These are phyloP conservation scores for Leishmania arabica DNA, from an alignment of 208 protist genomes.

Conservation along the genomic window DNA sequence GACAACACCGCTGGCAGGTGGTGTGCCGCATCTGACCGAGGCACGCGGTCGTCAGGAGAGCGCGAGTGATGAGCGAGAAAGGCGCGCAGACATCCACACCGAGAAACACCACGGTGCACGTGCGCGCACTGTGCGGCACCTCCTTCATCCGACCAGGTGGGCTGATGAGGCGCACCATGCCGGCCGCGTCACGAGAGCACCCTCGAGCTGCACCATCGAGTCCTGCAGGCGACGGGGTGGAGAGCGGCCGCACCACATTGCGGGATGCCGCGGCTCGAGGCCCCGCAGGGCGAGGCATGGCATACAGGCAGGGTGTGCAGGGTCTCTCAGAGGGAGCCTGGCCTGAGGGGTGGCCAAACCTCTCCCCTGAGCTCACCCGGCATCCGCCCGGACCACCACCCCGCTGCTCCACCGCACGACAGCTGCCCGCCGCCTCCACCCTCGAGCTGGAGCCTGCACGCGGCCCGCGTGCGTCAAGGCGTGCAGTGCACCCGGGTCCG, in stretches of 20 bases:
- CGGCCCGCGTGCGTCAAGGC: not conserved
- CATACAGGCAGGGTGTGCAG: no score
- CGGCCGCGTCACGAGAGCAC: not conserved
- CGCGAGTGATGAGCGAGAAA: not conserved
- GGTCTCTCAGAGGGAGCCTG: no score
- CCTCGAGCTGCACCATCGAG: not conserved
- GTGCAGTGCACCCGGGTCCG: not conserved
- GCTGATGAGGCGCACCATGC: not conserved
- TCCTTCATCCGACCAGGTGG: not conserved
- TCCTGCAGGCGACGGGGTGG: not conserved
- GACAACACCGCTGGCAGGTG: not conserved
- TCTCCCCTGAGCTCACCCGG: not conserved
- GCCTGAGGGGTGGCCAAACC: no score
- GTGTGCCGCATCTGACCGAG: not conserved
- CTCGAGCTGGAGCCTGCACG: not conserved
- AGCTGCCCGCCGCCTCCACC: not conserved
- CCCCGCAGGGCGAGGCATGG: not conserved
- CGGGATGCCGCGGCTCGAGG: not conserved
- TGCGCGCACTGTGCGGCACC: not conserved
- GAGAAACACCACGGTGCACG: not conserved
- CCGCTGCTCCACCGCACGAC: not conserved
- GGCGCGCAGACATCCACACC: not conserved
- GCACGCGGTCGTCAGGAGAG: not conserved
- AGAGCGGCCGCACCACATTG: not conserved
- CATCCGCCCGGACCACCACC: not conserved